These are phyloP conservation scores for Carex pumila DNA, from an alignment of 176 grass and related monocot species.

Conservation along the genomic window DNA sequence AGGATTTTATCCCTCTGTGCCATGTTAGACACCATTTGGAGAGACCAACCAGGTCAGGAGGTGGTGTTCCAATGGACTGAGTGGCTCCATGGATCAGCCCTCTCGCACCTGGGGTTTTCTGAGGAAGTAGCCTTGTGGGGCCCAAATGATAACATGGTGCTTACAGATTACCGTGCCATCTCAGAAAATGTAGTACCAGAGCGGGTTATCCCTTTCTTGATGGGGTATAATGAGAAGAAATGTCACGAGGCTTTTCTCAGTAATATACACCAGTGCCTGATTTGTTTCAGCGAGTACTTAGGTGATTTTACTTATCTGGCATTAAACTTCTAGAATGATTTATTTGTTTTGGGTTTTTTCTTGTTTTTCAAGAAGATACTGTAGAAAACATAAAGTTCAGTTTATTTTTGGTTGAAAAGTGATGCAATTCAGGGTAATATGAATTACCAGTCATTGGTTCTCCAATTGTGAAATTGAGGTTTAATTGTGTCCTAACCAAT, in stretches of 20 bases:
- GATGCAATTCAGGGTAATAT: background rate
- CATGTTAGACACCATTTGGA: slow-evolving; percentile 47
- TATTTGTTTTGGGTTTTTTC: background rate
- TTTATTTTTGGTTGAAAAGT: background rate
- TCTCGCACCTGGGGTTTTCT: slow-evolving; percentile 36
- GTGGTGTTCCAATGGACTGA: slow-evolving; percentile 47
- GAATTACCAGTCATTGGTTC: background rate
- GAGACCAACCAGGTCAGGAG: slow-evolving; percentile 44
- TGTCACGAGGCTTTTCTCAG: slow-evolving; percentile 48
- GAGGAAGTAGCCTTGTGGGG: slow-evolving; percentile 32
- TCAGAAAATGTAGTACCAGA: slow-evolving; percentile 28
- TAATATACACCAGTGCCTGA: slow-evolving; percentile 38
- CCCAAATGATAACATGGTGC: background rate
- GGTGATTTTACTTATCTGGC: slow-evolving; percentile 24
- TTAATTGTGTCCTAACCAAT: background rate
- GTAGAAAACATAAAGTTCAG: background rate
- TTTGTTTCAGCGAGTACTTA: slow-evolving; percentile 51
- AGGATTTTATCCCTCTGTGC: slow-evolving; percentile 37
- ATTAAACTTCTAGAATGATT: background rate
- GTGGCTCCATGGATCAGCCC: slow-evolving; percentile 42
- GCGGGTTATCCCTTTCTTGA: slow-evolving; percentile 39
- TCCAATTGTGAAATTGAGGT: background rate
- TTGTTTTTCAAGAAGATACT: background rate
- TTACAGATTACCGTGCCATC: slow-evolving; percentile 35
- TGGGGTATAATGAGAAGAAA: slow-evolving; percentile 38